phyloP scores from a whole-genome alignment of 164 flowering plant genomes.

The Chloranthus sessilifolius region DNA sequence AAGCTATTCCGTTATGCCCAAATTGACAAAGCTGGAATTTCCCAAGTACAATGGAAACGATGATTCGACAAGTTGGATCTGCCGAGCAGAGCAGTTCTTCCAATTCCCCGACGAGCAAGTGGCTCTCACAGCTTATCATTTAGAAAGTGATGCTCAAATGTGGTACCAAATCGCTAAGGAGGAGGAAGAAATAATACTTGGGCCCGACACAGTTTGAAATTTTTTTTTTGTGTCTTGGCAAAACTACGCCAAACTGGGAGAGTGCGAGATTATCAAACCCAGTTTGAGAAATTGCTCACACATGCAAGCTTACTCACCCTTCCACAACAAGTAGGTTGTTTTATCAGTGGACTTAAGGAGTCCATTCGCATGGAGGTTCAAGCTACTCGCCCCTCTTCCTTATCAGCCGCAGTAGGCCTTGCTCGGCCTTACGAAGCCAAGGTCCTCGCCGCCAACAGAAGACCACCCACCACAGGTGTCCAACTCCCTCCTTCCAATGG shows the following conservation, averaged over 20 bases:
- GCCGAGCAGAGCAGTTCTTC: constrained; percentile 6
- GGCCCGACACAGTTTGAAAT: constrained; percentile 2
- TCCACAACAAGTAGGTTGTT: neutral
- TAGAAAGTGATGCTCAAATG: neutral
- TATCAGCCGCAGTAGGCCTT: neutral
- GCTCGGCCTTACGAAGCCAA: constrained; percentile 1
- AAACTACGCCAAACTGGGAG: constrained; percentile 2
- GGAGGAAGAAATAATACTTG: neutral
- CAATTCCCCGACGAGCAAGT: neutral
- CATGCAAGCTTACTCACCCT: neutral
- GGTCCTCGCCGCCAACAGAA: neutral
- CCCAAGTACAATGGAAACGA: neutral
- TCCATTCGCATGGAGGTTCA: neutral
- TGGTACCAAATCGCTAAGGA: constrained; percentile 3
- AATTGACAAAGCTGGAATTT: constrained; percentile 8
- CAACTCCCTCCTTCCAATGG: too few species aligned
- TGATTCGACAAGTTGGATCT: constrained; percentile 6
- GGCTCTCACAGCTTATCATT: constrained; percentile 5
- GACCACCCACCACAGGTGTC: too few species aligned
- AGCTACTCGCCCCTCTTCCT: neutral
- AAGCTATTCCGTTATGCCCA: neutral
- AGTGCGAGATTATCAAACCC: neutral
- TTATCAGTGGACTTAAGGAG: constrained; percentile 2
- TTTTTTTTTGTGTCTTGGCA: constrained; percentile 10
- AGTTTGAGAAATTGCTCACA: constrained; percentile 2